Base-by-base conservation (phyloP, 345 rosid genomes). In the Brassica incana region DNA sequence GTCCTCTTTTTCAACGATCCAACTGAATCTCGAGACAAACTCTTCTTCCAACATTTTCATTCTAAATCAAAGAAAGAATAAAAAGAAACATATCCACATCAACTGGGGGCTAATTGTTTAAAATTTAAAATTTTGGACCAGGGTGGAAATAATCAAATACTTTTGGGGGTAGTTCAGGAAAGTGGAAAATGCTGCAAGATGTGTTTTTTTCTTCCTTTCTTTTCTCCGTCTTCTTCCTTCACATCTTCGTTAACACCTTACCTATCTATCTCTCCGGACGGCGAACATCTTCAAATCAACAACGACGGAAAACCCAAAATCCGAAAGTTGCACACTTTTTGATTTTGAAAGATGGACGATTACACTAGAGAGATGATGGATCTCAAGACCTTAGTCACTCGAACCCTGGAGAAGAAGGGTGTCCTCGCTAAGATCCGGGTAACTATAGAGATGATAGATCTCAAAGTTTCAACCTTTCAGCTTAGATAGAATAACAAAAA, bases 391-490 rank as follows among this genome's bases (percentile, higher is more conserved):
- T 93, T 95, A 14, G 99, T 95, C 76, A 95, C 99, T 65, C 97
- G 99, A 82, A 83, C 91, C 83, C 94, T 96, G 14, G 99, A 96
- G 88, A 96, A 92, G 92, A 96, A 96, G 70, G 99, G 98, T 43
- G 97, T 96, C 68, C 92, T 96, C 67, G 97, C 99, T 52, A 96
- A 96, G 96, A 96, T 96, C 92, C 97, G 99, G 95, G 99, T 96
- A 83, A 25, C 2, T 50, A 50, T 50, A 14, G 7, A 14, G 58
- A n/a, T 14, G 58, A 50, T 14, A 14, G 58, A 5, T 50, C 58
- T 52, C 61, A 15, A 43, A 65, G 69, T 65, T 16, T 35, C 69
- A 0, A 48, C 32, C 52, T 36, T 40, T 66, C n/a, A 35, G n/a
- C 20, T 65, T 6, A 15, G 56, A 3, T 5, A 56, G 5, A 52